A percentile compares a stretch with the other conserved stretches of the same genome.
Evolutionary conservation across 169 alveolate genomes (phyloP).

Genomic region (Fabrea salina): DNA sequence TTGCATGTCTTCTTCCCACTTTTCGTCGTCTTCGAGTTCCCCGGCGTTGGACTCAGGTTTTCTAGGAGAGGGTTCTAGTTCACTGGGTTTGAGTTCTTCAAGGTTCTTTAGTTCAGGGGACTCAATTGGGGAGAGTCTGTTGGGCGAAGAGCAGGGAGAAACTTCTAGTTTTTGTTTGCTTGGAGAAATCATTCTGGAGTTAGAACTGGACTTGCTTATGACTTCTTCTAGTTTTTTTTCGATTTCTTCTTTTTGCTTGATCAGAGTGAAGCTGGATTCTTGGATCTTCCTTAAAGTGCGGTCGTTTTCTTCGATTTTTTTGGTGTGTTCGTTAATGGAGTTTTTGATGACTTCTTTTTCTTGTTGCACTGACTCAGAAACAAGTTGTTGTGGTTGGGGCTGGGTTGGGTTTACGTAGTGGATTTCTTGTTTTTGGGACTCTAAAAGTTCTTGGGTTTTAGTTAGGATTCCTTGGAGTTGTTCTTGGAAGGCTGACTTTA

Average conservation of each 20-base stretch:
- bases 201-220: neutral
- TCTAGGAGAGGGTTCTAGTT: neutral
- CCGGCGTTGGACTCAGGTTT: conserved; percentile 26
- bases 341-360: neutral
- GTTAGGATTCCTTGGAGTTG: neutral
- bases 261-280: neutral
- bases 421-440: neutral
- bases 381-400: neutral
- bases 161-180: neutral
- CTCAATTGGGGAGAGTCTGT: neutral
- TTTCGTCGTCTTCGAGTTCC: neutral
- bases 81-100: neutral
- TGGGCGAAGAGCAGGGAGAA: neutral
- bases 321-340: neutral
- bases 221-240: neutral
- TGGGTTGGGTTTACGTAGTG: neutral
- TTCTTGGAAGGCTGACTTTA: neutral
- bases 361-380: neutral
- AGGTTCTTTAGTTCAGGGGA: neutral
- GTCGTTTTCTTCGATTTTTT: neutral
- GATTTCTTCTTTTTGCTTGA: neutral
- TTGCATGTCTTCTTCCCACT: neutral
- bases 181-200: neutral
- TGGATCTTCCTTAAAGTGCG: neutral
- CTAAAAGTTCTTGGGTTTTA: neutral